These are phyloP conservation scores for Podospora appendiculata DNA, from an alignment of 495 filamentous ascomycete species.

Conservation along the genomic window DNA sequence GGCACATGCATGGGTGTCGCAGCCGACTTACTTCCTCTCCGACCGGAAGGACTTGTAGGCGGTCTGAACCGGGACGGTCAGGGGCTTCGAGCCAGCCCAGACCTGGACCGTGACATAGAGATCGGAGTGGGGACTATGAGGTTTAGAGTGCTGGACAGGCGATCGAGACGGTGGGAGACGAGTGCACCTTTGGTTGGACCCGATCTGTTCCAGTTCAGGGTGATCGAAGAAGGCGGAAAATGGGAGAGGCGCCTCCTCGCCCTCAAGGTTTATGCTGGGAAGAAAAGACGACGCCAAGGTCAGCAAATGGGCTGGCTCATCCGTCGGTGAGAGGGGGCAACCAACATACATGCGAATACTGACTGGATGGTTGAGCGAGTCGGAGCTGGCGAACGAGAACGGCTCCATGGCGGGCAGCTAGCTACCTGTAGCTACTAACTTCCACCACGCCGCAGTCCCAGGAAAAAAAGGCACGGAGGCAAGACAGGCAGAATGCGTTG, in stretches of 20 bases:
- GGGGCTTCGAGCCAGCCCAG: slow-evolving; percentile 91
- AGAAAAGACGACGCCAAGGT: not conserved
- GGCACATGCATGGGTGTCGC: not conserved
- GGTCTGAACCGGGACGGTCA: slow-evolving; percentile 87
- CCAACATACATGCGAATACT: slow-evolving; percentile 60
- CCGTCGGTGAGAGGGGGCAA: not conserved
- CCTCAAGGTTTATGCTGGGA: slow-evolving; percentile 65
- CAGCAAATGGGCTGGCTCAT: not conserved
- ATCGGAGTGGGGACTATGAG: slow-evolving; percentile 59
- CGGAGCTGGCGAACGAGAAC: slow-evolving; percentile 87
- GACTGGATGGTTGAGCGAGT: slow-evolving; percentile 66
- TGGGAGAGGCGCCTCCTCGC: slow-evolving; percentile 68
- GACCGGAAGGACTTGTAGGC: slow-evolving; percentile 81
- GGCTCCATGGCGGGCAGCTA: slow-evolving; percentile 49
- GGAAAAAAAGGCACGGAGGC: no score
- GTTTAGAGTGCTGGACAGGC: slow-evolving; percentile 2
- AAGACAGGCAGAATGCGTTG: no score
- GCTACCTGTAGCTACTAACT: no score
- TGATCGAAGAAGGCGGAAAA: slow-evolving; percentile 70
- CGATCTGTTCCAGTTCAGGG: slow-evolving; percentile 75
- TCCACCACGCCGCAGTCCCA: no score
- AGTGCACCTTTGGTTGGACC: slow-evolving; percentile 52
- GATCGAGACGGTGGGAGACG: not conserved
- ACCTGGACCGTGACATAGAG: slow-evolving; percentile 88
- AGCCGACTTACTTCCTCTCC: no score